A percentile compares a stretch with the other conserved stretches of the same genome.
phyloP scores from a whole-genome alignment of 106 monocot genomes.

The Platanthera guangdongensis region DNA sequence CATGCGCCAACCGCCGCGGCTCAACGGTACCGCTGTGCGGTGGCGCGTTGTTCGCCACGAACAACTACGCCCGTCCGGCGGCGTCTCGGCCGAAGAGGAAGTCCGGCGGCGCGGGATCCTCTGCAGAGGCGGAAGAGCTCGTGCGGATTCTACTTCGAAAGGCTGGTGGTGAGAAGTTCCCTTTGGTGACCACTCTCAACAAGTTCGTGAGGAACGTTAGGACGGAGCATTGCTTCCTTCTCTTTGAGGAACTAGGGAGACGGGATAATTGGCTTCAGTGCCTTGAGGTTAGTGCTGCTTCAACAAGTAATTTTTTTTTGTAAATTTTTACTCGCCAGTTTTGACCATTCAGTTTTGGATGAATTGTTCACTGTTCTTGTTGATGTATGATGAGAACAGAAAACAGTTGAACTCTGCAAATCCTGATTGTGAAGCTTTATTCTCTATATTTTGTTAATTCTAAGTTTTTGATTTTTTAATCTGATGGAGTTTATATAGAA shows the following conservation, averaged over 20 bases:
- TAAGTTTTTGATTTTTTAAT: background rate
- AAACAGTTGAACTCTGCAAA: background rate
- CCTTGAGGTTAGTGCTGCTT: slow-evolving; percentile 53
- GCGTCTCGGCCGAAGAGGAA: slow-evolving; percentile 11
- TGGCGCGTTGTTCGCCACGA: background rate
- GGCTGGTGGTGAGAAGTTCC: slow-evolving; percentile 48
- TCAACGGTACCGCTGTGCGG: background rate
- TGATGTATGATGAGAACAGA: background rate
- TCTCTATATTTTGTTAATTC: background rate
- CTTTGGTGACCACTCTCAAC: slow-evolving; percentile 51
- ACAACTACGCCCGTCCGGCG: background rate
- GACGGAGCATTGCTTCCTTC: slow-evolving; percentile 85
- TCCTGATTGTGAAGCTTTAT: background rate
- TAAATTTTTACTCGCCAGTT: too few species aligned
- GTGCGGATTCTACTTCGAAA: slow-evolving; percentile 47
- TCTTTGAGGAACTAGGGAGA: slow-evolving; percentile 86
- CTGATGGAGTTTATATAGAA: background rate
- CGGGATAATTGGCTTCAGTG: slow-evolving; percentile 84
- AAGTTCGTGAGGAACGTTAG: slow-evolving; percentile 58
- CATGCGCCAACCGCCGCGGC: background rate
- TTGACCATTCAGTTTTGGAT: too few species aligned
- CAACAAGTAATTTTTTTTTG: background rate
- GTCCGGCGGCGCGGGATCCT: background rate
- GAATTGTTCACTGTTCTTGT: too few species aligned
- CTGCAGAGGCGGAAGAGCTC: slow-evolving; percentile 43